Conservation (phyloP, 2,329 filamentous ascomycete genomes). For the Ophiobolus disseminans region DNA sequence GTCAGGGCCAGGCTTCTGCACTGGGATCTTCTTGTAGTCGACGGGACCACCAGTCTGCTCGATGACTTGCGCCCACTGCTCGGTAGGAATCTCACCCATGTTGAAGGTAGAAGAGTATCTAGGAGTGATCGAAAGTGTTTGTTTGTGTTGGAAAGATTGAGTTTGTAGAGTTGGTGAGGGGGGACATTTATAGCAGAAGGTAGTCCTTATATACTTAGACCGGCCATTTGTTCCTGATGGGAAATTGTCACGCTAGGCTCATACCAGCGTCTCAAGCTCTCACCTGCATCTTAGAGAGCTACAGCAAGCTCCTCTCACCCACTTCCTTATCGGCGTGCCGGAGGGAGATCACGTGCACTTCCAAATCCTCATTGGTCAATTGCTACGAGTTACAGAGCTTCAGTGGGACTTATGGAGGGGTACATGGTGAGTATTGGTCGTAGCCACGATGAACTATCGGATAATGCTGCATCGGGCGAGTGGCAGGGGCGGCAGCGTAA, state of each 20-base stretch:
- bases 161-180: not conserved
- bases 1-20: slow-evolving; percentile 80
- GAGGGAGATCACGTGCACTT: slow-evolving; percentile 7
- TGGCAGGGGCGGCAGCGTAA: slow-evolving; percentile 30
- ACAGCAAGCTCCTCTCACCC: slow-evolving; percentile 28
- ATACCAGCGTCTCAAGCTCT: slow-evolving; percentile 20
- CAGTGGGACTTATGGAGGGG: slow-evolving; percentile 33
- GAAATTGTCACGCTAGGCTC: too few relatives aligned
- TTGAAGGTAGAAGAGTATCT: slow-evolving; percentile 16
- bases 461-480: slow-evolving; percentile 43
- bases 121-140: slow-evolving; percentile 7
- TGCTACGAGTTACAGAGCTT: slow-evolving; percentile 9
- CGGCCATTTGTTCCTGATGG: not conserved
- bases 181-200: slow-evolving; percentile 3
- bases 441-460: slow-evolving; percentile 27
- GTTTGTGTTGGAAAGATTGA: not conserved
- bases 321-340: slow-evolving; percentile 33
- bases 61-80: slow-evolving; percentile 92
- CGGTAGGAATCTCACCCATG: slow-evolving; percentile 71
- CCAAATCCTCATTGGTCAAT: slow-evolving; percentile 18
- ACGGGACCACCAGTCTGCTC: slow-evolving; percentile 77
- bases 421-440: slow-evolving; percentile 18
- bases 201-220: slow-evolving; percentile 28
- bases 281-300: slow-evolving; percentile 7
- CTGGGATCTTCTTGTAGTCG: slow-evolving; percentile 81